Conservation (phyloP, 2,329 filamentous ascomycete species). For the Cryphonectria radicalis region DNA sequence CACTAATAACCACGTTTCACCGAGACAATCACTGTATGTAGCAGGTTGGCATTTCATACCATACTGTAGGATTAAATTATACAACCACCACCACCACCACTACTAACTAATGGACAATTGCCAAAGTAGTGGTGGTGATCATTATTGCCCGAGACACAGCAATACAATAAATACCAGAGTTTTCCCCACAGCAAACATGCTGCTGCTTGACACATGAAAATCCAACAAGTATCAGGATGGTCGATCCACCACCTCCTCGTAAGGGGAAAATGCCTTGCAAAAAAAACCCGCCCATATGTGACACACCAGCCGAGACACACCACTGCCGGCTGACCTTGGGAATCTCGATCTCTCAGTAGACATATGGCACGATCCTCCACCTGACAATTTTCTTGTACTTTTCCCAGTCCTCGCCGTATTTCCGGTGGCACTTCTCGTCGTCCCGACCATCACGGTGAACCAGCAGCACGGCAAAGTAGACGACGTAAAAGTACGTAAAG, state of each 20-base stretch:
- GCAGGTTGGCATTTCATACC: background rate
- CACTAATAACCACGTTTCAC: background rate
- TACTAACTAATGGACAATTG: too few relatives aligned
- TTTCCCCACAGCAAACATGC: background rate
- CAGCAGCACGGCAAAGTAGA: conserved; percentile 88
- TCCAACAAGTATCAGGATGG: background rate
- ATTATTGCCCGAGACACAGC: background rate
- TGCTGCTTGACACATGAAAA: background rate
- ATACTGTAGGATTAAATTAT: background rate
- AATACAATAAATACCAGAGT: background rate
- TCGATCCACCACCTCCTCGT: background rate
- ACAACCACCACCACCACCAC: too few relatives aligned
- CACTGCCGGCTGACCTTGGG: too few relatives aligned
- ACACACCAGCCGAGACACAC: background rate
- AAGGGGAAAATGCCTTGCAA: background rate
- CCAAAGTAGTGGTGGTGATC: background rate
- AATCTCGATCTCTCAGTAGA: conserved; percentile 63
- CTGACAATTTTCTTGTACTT: conserved; percentile 82
- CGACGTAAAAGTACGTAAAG: conserved; percentile 91
- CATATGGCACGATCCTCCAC: conserved; percentile 80
- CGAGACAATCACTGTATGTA: too few relatives aligned
- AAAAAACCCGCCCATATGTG: background rate
- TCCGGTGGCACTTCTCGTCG: conserved; percentile 86
- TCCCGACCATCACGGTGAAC: conserved; percentile 86
- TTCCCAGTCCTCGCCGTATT: conserved; percentile 93